Percentiles rank a stretch among this genome's conserved stretches.
Conservation (phyloP, 1,284 basidiomycete species). For the Singerocomus rubriflavus region DNA sequence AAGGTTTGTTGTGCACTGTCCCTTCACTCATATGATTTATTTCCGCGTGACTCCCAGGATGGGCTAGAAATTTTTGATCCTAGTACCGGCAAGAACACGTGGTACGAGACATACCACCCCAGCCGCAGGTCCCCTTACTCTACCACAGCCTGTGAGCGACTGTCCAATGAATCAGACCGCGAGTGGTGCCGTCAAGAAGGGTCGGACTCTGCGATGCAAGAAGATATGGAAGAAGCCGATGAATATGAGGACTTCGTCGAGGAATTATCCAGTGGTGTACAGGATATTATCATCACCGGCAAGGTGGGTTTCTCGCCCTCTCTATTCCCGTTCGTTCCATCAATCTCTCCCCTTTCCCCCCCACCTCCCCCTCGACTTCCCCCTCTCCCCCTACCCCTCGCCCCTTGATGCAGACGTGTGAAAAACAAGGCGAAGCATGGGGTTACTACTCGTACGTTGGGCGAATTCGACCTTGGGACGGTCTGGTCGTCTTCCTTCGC, state of each 20-base stretch:
- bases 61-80: slow-evolving; percentile 41
- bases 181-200: slow-evolving; percentile 28
- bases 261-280: slow-evolving; percentile 37
- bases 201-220: slow-evolving; percentile 17
- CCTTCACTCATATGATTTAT: slow-evolving; percentile 9
- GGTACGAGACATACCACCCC: slow-evolving; percentile 44
- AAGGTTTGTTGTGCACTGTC: background rate
- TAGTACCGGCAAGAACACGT: slow-evolving; percentile 32
- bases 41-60: slow-evolving; percentile 32
- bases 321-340: slow-evolving; percentile 1
- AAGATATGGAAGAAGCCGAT: slow-evolving; percentile 30
- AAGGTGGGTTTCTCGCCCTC: slow-evolving; percentile 32
- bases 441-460: slow-evolving; percentile 45
- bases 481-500: slow-evolving; percentile 44
- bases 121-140: slow-evolving; percentile 35
- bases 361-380: too few species aligned
- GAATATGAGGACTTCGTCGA: slow-evolving; percentile 38
- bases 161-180: slow-evolving; percentile 20
- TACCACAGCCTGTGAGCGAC: slow-evolving; percentile 30
- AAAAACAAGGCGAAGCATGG: slow-evolving; percentile 45
- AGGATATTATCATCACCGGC: slow-evolving; percentile 50
- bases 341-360: background rate
- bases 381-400: too few species aligned
- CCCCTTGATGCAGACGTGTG: slow-evolving; percentile 33
- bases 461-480: slow-evolving; percentile 49